These are phyloP conservation scores for Glycine latifolia DNA, from an alignment of 306 rosid species.

Conservation along the genomic window DNA sequence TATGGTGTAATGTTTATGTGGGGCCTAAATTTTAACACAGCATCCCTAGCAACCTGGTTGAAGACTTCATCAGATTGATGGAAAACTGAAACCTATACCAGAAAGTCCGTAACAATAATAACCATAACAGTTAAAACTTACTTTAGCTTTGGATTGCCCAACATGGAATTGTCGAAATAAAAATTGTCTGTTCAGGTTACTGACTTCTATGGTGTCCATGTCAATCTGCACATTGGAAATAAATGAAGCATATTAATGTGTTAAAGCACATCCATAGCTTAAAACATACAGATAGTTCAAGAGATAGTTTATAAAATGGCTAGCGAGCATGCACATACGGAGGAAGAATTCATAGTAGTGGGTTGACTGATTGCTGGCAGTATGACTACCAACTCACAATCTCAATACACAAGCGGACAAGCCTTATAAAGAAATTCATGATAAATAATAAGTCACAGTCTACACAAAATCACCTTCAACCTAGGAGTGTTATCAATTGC, in stretches of 20 bases:
- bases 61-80: slow-evolving; percentile 46
- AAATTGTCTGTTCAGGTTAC: slow-evolving; percentile 99
- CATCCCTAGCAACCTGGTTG: slow-evolving; percentile 98
- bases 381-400: slow-evolving; percentile 3
- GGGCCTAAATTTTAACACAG: slow-evolving; percentile 95
- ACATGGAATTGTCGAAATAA: slow-evolving; percentile 95
- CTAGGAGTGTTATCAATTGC: neutral
- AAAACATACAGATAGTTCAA: neutral
- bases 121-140: slow-evolving; percentile 47
- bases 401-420: neutral
- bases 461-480: neutral
- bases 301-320: slow-evolving; percentile 7
- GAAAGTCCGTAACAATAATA: slow-evolving; percentile 33
- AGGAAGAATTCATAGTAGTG: neutral
- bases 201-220: slow-evolving; percentile 99
- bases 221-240: slow-evolving; percentile 76
- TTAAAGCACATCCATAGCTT: slow-evolving; percentile 1
- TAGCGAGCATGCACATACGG: neutral
- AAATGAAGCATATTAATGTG: slow-evolving; percentile 28
- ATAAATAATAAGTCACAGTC: neutral
- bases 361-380: slow-evolving; percentile 1
- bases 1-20: slow-evolving; percentile 80
- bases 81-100: slow-evolving; percentile 34
- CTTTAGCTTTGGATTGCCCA: slow-evolving; percentile 96
- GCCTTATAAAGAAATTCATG: no score